Base-by-base conservation (phyloP, 1,284 basidiomycete species). In the Trichosporon sp. region DNA sequence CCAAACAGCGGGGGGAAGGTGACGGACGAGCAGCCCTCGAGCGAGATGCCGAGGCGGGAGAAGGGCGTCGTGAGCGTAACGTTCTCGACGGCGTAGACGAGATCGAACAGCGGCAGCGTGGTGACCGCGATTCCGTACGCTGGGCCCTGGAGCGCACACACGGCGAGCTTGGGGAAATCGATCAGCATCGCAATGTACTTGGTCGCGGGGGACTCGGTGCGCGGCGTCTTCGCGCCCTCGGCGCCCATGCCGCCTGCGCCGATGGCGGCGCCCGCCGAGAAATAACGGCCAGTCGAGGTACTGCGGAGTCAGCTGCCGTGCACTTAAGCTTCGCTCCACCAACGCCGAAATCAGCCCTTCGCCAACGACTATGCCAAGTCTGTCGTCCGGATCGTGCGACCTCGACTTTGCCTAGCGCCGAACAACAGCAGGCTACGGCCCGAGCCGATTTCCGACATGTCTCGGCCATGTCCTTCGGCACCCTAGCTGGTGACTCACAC, bases 81-180 rank as follows among this genome's bases (percentile, higher is more conserved):
- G 66, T 68, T 71, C 48, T 69, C 69, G 21, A 69, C 11, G 26
- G 48, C 73, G 71, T 74, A 74, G 19, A 74, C 69, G 10, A 74
- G 69, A 66, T 74, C 73, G 66, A 72, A 74, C 54, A 71, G 71
- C 19, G 73, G 73, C 26, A 74, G 73, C 5, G 71, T 72, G 14
- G 73, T 74, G 19, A 74, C 73, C 8, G 69, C 40, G 68, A 74
- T 71, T 16, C 73, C 73, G 46, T 72, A 74, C 11, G 73, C 73
- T 43, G 73, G 73, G 65, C 73, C 73, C 32, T 74, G 71, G 1
- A 75, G 56, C 8, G 65, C 69, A 11, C 70, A 73, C 0, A 71
- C 70, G 26, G 67, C 61, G 21, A 75, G 74, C 70, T 72, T 75
- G 54, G 74, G 74, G 61, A 73, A 75, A 61, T 72, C 71, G 65